A percentile compares a stretch with the other conserved stretches of the same genome.
Conservation (phyloP, 768 basidiomycete species). For the Lentinula sp. region DNA sequence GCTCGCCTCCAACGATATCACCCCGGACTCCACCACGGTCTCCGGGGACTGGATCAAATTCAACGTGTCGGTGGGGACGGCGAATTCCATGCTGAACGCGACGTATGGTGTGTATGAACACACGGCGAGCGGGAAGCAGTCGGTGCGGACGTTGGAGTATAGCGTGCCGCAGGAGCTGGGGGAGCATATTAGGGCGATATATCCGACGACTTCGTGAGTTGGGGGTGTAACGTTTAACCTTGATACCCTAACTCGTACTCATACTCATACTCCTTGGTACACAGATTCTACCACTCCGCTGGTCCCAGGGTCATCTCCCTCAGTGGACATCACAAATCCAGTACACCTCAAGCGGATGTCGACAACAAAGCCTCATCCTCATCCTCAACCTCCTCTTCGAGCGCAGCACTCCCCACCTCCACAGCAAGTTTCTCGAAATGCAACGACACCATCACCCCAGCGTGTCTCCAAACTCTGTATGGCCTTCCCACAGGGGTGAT, state of each 20-base stretch:
- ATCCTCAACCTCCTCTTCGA: not conserved
- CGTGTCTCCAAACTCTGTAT: conserved; percentile 22
- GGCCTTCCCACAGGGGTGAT: conserved; percentile 17
- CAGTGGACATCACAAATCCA: conserved; percentile 8
- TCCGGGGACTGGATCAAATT: conserved; percentile 31
- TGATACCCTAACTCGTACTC: not conserved
- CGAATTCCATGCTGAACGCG: conserved; percentile 27
- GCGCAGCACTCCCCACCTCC: not conserved
- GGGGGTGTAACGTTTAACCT: not conserved
- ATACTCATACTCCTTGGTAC: conserved; percentile 5
- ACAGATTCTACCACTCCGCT: conserved; percentile 3
- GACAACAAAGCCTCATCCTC: not conserved
- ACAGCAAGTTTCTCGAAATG: not conserved
- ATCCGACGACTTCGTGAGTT: conserved; percentile 19
- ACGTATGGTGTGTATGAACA: conserved; percentile 31
- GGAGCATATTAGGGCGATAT: conserved; percentile 18
- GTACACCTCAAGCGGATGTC: not conserved
- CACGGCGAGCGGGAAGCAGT: conserved; percentile 13
- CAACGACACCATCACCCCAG: conserved; percentile 17
- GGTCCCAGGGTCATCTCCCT: not conserved
- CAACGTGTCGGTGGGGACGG: conserved; percentile 23
- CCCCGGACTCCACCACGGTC: conserved; percentile 25
- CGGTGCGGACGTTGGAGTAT: conserved; percentile 20
- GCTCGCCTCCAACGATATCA: conserved; percentile 36
- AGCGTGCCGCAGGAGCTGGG: conserved; percentile 18